Evolutionary conservation across 176 grass and related monocot genomes (phyloP), one percentile per base, ranked within the genome.

Genomic region (Echinochloa phyllopogon): DNA sequence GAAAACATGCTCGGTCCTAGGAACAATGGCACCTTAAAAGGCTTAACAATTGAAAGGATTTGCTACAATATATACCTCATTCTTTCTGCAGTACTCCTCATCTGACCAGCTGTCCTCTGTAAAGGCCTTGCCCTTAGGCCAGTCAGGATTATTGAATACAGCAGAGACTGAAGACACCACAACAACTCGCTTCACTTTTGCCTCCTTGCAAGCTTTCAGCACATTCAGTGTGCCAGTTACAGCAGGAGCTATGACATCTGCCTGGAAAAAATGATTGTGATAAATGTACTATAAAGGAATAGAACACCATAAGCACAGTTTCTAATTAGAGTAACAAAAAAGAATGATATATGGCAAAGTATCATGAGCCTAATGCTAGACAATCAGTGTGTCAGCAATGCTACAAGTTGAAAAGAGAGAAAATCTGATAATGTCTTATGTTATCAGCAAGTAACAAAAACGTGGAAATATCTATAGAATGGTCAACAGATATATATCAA

Each of bases 21-120:
- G 18, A 7, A 18, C 48, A 48, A 63, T 49, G 14, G 51, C 39
- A 72, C 27, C 49, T n/a, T 20, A 38, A 64, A 45, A 42, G 7
- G 38, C 65, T n/a, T 68, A 18, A 55, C 62, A 53, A 60, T 43
- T 24, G 6, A 15, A 15, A 21, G 68, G 21, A 24, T 70, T 70
- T 45, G 6, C 21, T 71, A 23, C 23, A 0, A 44, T 44, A 51
- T 10, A 5, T 60, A 71, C 68, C 68, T 47, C n/a, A 71, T 71
- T 71, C 13, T 88, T 94, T 89, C 86, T 92, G 69, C 90, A 94
- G 23, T 62, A 18, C 0, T 87, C 88, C 51, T 77, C 87, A 29
- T 97, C 90, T 18, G 92, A 94, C 90, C 88, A 97, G 61, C 88
- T 92, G 20, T 86, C 76, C 83, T 97, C 95, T 84, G 87, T 82